Base-by-base conservation (phyloP, 805 yeast genomes). In the Saturnispora halmiae region DNA sequence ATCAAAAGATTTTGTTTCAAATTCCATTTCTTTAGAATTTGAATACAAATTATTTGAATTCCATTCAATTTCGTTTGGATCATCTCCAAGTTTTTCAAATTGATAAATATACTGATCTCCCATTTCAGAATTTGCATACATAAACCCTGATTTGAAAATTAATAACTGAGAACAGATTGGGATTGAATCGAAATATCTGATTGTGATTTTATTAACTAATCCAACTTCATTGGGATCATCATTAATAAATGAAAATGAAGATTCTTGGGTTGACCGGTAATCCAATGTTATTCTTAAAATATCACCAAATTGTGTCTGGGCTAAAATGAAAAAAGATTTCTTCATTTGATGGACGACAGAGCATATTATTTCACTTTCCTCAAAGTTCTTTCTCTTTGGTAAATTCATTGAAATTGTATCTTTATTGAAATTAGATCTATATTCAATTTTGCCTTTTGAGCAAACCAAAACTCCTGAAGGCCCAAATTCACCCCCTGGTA, bases 291-390 rank as follows among this genome's bases (percentile, higher is more conserved):
- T 64, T 54, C 84, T 87, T 63, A 77, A 82, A 4, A 85, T 42
- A 53, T 85, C 95, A 15, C 96, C 96, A 13, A 61, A 53, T 27
- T 75, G 66, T 11, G 75, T 70, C 55, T 92, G 97, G 1, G 83
- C 49, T 16, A 90, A 57, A 6, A 78, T 70, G 52, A 88, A 85
- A 51, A 81, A 82, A 13, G 66, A 57, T 13, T 63, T 62, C 51
- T 80, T 81, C 57, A 83, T 62, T 43, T 67, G 74, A 55, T 87
- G 96, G 41, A 77, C 69, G 1, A 73, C 75, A 22, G 80, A 80
- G 18, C 72, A 53, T 2, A 77, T 67, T 2, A 85, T 73, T n/a
- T 29, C 19, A 10, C 37, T 18, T 4, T 22, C 27, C 5, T 16
- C n/a, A 9, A 19, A 15, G 4, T 24, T 24, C 3, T 48, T 49